Conservation (phyloP, 768 basidiomycete species). For the Tylopilus vinaceipallidus region DNA sequence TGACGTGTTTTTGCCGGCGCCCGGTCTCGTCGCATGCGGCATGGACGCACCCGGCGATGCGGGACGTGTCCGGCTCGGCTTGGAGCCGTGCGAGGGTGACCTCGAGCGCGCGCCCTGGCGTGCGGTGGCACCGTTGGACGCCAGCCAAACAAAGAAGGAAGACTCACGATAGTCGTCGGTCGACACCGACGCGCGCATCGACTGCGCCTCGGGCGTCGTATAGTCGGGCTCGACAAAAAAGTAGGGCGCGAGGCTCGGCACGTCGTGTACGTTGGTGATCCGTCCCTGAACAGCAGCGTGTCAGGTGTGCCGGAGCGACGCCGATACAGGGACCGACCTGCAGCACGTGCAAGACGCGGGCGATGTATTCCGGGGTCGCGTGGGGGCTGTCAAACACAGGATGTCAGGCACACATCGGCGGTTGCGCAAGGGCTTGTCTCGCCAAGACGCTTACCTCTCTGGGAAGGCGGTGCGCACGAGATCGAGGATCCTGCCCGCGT, state of each 20-base stretch:
- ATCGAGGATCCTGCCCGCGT: slow-evolving; percentile 54
- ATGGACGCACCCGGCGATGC: slow-evolving; percentile 37
- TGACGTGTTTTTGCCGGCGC: slow-evolving; percentile 51
- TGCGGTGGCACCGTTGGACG: background rate
- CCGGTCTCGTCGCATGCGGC: slow-evolving; percentile 40
- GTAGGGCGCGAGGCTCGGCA: slow-evolving; percentile 66
- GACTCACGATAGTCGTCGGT: slow-evolving; percentile 45
- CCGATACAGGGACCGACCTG: slow-evolving; percentile 40
- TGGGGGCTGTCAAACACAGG: slow-evolving; percentile 38
- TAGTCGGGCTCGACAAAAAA: slow-evolving; percentile 76
- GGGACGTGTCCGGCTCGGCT: background rate
- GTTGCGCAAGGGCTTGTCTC: too few species aligned
- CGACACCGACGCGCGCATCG: slow-evolving; percentile 47
- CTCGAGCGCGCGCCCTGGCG: slow-evolving; percentile 9
- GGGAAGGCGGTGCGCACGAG: slow-evolving; percentile 59
- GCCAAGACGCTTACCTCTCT: slow-evolving; percentile 42
- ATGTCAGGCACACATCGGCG: background rate
- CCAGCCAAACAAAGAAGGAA: background rate
- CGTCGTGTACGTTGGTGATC: slow-evolving; percentile 65
- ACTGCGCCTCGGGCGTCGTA: slow-evolving; percentile 48
- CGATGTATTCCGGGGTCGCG: slow-evolving; percentile 57
- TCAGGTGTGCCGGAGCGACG: too few species aligned
- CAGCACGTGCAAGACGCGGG: slow-evolving; percentile 57
- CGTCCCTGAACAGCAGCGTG: slow-evolving; percentile 53
- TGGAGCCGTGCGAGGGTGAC: slow-evolving; percentile 4